A percentile compares a stretch with the other conserved stretches of the same genome.
These are phyloP conservation scores for Linanthus parryae DNA, from an alignment of 148 eudicot species.

Conservation along the genomic window DNA sequence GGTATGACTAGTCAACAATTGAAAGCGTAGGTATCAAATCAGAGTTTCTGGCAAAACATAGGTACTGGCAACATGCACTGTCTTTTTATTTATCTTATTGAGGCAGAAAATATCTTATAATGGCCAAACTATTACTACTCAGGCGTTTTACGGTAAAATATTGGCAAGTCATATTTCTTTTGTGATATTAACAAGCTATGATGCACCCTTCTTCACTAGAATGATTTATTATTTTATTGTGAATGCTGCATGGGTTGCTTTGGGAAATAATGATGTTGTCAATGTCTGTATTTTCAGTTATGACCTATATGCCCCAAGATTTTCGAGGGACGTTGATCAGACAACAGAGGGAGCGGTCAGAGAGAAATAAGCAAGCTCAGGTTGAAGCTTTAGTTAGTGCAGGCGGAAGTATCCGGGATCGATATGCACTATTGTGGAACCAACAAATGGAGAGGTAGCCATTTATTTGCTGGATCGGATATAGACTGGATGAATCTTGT, in stretches of 20 bases:
- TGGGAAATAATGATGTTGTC: not conserved
- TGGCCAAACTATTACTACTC: too few relatives aligned
- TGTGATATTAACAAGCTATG: too few relatives aligned
- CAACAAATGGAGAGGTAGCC: slow-evolving; percentile 96
- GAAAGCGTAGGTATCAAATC: too few relatives aligned
- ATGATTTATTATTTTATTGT: not conserved
- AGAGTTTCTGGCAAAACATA: too few relatives aligned
- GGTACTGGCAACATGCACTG: too few relatives aligned
- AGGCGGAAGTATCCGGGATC: slow-evolving; percentile 87
- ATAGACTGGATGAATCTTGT: not conserved
- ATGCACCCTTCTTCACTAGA: too few relatives aligned
- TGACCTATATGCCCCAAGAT: slow-evolving; percentile 99
- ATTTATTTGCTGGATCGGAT: slow-evolving; percentile 1
- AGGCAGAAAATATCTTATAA: too few relatives aligned
- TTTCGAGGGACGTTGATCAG: slow-evolving; percentile 88
- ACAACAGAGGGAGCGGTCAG: slow-evolving; percentile 95
- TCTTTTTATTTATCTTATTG: too few relatives aligned
- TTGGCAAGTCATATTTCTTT: too few relatives aligned
- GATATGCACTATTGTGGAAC: slow-evolving; percentile 84
- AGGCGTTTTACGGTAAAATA: too few relatives aligned
- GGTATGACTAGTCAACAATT: too few relatives aligned
- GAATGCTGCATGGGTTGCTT: not conserved
- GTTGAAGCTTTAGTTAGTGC: slow-evolving; percentile 75
- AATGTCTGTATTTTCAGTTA: slow-evolving; percentile 51
- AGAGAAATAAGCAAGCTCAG: slow-evolving; percentile 85